Conservation (phyloP, 306 rosid species). For the Cercis canadensis region DNA sequence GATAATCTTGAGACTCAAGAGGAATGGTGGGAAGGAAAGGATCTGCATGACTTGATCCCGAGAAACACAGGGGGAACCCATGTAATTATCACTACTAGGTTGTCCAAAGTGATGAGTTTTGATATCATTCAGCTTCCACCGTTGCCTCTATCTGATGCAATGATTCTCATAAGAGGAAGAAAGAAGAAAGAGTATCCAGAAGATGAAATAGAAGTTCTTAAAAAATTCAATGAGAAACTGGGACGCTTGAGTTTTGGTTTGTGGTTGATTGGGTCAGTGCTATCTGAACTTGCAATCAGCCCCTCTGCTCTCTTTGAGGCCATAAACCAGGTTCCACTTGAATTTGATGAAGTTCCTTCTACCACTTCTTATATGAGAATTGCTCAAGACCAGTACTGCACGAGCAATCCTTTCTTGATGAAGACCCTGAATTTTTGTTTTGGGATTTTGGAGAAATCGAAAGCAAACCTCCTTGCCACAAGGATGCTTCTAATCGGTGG, state of each 20-base stretch:
- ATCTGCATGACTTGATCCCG: constrained; percentile 75
- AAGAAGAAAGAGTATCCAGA: constrained; percentile 66
- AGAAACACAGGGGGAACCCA: constrained; percentile 81
- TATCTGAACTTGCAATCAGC: constrained; percentile 65
- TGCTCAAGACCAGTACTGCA: constrained; percentile 72
- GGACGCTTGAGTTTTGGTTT: constrained; percentile 79
- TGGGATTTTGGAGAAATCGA: constrained; percentile 55
- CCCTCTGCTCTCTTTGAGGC: constrained; percentile 75
- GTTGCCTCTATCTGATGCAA: constrained; percentile 66
- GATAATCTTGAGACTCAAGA: constrained; percentile 85
- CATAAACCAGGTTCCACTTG: constrained; percentile 59
- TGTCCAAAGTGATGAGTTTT: constrained; percentile 70
- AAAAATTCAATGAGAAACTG: constrained; percentile 66
- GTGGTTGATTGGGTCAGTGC: constrained; percentile 71
- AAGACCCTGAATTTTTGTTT: constrained; percentile 67
- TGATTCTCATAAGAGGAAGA: constrained; percentile 77
- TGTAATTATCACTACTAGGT: constrained; percentile 71
- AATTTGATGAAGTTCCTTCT: constrained; percentile 54
- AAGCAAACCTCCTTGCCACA: constrained; percentile 58
- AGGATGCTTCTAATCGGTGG: constrained; percentile 79
- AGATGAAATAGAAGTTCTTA: constrained; percentile 61
- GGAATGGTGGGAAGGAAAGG: constrained; percentile 93
- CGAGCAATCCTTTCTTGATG: constrained; percentile 76
- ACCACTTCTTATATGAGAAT: constrained; percentile 55
- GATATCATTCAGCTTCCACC: constrained; percentile 70